Conservation (phyloP, 2,329 filamentous ascomycete species). For the Apiospora rasikravindrae region DNA sequence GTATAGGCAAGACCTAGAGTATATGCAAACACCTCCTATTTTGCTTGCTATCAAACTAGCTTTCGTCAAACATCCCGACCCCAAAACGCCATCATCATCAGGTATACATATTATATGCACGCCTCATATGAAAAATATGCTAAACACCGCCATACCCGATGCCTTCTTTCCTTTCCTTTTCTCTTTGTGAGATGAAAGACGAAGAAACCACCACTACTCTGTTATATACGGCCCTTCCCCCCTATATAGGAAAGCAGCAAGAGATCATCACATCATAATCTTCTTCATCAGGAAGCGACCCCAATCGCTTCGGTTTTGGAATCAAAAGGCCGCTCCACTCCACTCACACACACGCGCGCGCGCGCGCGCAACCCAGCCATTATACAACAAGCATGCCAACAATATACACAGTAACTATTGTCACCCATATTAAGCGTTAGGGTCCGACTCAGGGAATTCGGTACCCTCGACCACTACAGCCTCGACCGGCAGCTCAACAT, state of each 20-base stretch:
- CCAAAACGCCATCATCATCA: conserved; percentile 9
- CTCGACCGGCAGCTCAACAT: conserved; percentile 69
- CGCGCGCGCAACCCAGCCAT: background rate
- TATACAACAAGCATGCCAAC: background rate
- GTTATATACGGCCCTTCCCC: background rate
- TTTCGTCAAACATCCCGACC: background rate
- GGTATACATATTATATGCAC: background rate
- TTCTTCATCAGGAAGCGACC: background rate
- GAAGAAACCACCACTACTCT: background rate
- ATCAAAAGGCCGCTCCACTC: background rate
- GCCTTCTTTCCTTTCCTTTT: background rate
- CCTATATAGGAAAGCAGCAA: background rate
- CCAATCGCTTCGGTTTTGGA: background rate
- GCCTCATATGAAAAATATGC: background rate
- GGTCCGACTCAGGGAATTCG: conserved; percentile 56
- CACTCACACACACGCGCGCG: background rate
- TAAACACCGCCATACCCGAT: background rate
- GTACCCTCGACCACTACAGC: conserved; percentile 55
- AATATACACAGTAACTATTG: background rate
- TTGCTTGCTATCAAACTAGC: background rate
- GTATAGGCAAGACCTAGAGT: background rate
- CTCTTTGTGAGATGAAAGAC: background rate
- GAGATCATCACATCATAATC: conserved; percentile 14
- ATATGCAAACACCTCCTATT: background rate
- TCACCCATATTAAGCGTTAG: conserved; percentile 30